These are phyloP conservation scores for Raffaelea albimanens DNA, from an alignment of 2,329 filamentous ascomycete species.

Conservation along the genomic window DNA sequence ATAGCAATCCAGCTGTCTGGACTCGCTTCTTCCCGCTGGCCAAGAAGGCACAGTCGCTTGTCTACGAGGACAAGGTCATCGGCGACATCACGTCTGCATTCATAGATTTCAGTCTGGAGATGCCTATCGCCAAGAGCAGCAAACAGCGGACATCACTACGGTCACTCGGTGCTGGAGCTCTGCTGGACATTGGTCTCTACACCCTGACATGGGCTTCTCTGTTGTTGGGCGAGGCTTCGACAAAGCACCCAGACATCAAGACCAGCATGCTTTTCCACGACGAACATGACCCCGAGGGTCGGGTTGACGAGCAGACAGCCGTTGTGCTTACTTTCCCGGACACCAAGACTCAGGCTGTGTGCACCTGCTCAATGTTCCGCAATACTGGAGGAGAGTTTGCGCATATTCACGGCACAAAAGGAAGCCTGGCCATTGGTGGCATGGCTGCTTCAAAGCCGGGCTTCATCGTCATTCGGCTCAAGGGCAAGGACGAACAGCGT, in stretches of 20 bases:
- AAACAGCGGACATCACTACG: conserved; percentile 23
- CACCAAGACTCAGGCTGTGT: conserved; percentile 27
- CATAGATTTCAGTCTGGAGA: conserved; percentile 28
- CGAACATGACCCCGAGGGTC: conserved; percentile 13
- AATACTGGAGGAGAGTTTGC: conserved; percentile 19
- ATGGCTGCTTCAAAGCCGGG: conserved; percentile 21
- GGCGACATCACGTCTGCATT: conserved; percentile 27
- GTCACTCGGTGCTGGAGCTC: conserved; percentile 28
- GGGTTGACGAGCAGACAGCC: conserved; percentile 24
- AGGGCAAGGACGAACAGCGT: neutral
- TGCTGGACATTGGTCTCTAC: conserved; percentile 36
- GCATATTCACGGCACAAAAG: conserved; percentile 28
- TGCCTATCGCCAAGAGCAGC: conserved; percentile 22
- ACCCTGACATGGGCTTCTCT: conserved; percentile 28
- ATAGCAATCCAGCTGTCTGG: conserved; percentile 27
- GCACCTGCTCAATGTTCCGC: conserved; percentile 26
- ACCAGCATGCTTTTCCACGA: conserved; percentile 24
- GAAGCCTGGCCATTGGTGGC: conserved; percentile 26
- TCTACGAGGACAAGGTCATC: conserved; percentile 29
- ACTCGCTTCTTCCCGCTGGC: conserved; percentile 31
- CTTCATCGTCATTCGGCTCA: conserved; percentile 20
- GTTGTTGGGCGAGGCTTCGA: conserved; percentile 19
- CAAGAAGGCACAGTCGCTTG: conserved; percentile 20
- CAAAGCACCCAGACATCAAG: conserved; percentile 18
- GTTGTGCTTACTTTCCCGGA: conserved; percentile 27